Conservation (phyloP, 2,329 filamentous ascomycete genomes). For the Fusarium udum region DNA sequence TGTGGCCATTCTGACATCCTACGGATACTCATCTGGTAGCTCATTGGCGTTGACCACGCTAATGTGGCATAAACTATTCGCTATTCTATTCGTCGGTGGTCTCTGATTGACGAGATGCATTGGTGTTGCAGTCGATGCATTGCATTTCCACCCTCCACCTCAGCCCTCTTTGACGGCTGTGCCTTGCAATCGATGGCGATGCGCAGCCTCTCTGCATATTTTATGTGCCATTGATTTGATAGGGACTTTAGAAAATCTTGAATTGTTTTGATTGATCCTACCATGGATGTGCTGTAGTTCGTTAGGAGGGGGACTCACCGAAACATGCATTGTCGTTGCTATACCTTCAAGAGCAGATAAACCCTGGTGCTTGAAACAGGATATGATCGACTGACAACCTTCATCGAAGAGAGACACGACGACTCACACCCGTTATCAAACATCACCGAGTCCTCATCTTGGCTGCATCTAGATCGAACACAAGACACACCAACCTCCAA, state of each 20-base stretch:
- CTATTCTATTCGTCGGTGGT: conserved; percentile 11
- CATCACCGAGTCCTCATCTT: not conserved
- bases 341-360: conserved; percentile 10
- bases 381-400: conserved; percentile 9
- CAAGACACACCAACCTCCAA: conserved; percentile 9
- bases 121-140: conserved; percentile 29
- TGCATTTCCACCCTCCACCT: conserved; percentile 42
- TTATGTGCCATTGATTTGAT: not conserved
- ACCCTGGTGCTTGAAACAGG: not conserved
- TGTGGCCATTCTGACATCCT: conserved; percentile 10
- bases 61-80: not conserved
- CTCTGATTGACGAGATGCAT: conserved; percentile 9
- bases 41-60: conserved; percentile 5
- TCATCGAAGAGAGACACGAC: not conserved
- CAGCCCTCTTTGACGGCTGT: conserved; percentile 44
- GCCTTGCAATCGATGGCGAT: conserved; percentile 38
- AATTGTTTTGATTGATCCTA: not conserved
- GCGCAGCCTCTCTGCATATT: conserved; percentile 34
- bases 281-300: not conserved
- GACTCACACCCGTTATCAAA: not conserved
- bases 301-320: not conserved
- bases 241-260: not conserved
- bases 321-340: not conserved
- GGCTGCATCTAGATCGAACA: not conserved
- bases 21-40: conserved; percentile 2